phyloP scores from a whole-genome alignment of 2,329 filamentous ascomycete species.

The Dothideomycetes sp. region DNA sequence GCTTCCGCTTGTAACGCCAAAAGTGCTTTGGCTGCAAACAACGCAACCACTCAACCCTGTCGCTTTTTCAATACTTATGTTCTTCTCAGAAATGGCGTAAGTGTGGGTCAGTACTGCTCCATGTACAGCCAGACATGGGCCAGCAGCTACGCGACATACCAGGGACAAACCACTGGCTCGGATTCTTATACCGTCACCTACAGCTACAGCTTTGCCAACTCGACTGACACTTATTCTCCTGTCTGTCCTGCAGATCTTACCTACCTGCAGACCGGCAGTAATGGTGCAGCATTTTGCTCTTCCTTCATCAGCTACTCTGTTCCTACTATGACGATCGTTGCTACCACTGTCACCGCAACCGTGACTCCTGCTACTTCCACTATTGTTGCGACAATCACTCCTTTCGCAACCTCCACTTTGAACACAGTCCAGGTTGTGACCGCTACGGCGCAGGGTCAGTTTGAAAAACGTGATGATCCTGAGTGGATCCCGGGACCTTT shows the following conservation, averaged over 20 bases:
- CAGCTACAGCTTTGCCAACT: constrained; percentile 11
- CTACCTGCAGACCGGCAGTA: too few relatives aligned
- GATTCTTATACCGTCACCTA: constrained; percentile 11
- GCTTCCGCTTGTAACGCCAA: constrained; percentile 15
- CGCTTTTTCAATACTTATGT: constrained; percentile 15
- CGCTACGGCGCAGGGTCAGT: too few relatives aligned
- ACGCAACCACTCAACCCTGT: constrained; percentile 9
- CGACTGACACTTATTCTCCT: constrained; percentile 7
- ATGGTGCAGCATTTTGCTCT: too few relatives aligned
- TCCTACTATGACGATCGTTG: neutral
- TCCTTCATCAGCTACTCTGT: too few relatives aligned
- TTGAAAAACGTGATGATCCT: too few relatives aligned
- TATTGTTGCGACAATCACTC: too few relatives aligned
- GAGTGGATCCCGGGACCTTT: too few relatives aligned
- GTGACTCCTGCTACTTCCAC: neutral
- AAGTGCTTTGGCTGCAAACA: constrained; percentile 14
- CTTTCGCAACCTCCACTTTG: too few relatives aligned
- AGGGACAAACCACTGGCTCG: constrained; percentile 9
- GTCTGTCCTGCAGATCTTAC: too few relatives aligned
- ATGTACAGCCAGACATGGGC: constrained; percentile 14
- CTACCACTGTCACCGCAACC: neutral
- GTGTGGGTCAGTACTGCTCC: constrained; percentile 18
- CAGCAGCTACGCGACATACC: constrained; percentile 13
- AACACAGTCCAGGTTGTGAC: too few relatives aligned
- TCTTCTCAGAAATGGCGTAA: constrained; percentile 7